A percentile compares a stretch with the other conserved stretches of the same genome.
phyloP scores from a whole-genome alignment of 1,139 yeast species.

The Suhomyces guaymorum region DNA sequence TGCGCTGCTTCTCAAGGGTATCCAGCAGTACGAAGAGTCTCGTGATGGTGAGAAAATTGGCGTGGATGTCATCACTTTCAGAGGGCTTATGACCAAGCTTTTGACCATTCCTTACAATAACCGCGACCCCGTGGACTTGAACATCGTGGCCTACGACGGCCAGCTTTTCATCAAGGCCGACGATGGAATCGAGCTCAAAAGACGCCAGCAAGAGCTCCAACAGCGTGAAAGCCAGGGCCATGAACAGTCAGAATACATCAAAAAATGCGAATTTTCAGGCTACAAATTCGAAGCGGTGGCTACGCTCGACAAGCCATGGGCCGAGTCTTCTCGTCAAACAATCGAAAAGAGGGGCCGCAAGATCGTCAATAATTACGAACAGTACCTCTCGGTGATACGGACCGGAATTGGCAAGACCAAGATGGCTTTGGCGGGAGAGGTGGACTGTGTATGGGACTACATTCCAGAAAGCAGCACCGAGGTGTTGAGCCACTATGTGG shows the following conservation, averaged over 20 bases:
- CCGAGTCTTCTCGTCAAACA: constrained; percentile 58
- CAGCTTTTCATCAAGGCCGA: constrained; percentile 80
- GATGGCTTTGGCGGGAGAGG: constrained; percentile 82
- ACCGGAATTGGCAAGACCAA: constrained; percentile 80
- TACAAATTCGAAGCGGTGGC: constrained; percentile 83
- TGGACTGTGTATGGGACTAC: constrained; percentile 86
- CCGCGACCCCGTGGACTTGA: constrained; percentile 60
- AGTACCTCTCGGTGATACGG: constrained; percentile 72
- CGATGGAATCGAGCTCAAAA: constrained; percentile 37
- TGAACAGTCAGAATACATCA: constrained; percentile 35
- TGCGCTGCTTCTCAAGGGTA: constrained; percentile 55
- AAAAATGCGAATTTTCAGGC: constrained; percentile 61
- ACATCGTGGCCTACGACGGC: constrained; percentile 70
- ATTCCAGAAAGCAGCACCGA: constrained; percentile 52
- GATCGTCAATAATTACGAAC: constrained; percentile 69
- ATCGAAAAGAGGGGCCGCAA: constrained; percentile 65
- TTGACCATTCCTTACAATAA: constrained; percentile 60
- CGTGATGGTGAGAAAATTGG: constrained; percentile 47
- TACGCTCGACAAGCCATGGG: constrained; percentile 78
- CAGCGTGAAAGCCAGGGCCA: constrained; percentile 28
- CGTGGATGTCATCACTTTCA: constrained; percentile 74
- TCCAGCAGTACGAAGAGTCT: constrained; percentile 54
- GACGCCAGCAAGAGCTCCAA: constrained; percentile 26
- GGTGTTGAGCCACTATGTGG: constrained; percentile 75
- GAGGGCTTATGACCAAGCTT: constrained; percentile 77